phyloP scores from a whole-genome alignment of 139 green algal genomes.

The Chlamydomonas sphaeroides region DNA sequence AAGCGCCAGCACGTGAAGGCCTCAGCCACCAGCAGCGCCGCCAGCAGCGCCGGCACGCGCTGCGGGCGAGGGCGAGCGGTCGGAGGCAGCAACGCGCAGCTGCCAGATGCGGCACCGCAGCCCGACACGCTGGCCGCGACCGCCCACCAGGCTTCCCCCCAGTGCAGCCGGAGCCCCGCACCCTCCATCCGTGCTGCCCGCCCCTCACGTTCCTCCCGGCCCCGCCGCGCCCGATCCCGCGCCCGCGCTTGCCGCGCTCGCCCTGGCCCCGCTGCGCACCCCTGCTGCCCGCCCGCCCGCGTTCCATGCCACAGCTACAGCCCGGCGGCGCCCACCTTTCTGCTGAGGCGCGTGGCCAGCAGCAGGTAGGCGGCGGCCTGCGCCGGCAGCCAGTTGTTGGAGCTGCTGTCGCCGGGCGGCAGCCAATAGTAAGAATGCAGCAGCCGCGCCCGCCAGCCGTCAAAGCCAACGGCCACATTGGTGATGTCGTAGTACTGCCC shows the following conservation, averaged over 20 bases:
- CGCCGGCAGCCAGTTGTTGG: constrained; percentile 12
- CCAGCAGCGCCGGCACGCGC: neutral
- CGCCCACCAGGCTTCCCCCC: too few relatives aligned
- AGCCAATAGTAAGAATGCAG: neutral
- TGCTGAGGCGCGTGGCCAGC: neutral
- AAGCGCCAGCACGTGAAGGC: constrained; percentile 21
- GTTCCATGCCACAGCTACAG: neutral
- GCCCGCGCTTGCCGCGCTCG: too few relatives aligned
- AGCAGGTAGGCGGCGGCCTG: constrained; percentile 7
- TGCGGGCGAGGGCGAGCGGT: too few relatives aligned
- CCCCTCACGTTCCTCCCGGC: too few relatives aligned
- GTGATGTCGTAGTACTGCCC: neutral
- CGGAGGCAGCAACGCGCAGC: too few relatives aligned
- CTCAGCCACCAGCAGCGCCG: constrained; percentile 12
- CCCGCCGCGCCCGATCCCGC: too few relatives aligned
- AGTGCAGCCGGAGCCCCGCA: too few relatives aligned
- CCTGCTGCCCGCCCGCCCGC: neutral
- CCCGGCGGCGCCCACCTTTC: neutral
- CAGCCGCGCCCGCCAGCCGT: constrained; percentile 5
- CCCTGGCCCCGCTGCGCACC: too few relatives aligned
- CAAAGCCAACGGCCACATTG: neutral
- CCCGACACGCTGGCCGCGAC: too few relatives aligned
- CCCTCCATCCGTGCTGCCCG: too few relatives aligned
- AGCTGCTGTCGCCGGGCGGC: neutral
- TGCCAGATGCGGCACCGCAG: too few relatives aligned